Percentiles rank a stretch among this genome's conserved stretches.
Conservation (phyloP, 768 basidiomycete species). For the Amanita thiersii region DNA sequence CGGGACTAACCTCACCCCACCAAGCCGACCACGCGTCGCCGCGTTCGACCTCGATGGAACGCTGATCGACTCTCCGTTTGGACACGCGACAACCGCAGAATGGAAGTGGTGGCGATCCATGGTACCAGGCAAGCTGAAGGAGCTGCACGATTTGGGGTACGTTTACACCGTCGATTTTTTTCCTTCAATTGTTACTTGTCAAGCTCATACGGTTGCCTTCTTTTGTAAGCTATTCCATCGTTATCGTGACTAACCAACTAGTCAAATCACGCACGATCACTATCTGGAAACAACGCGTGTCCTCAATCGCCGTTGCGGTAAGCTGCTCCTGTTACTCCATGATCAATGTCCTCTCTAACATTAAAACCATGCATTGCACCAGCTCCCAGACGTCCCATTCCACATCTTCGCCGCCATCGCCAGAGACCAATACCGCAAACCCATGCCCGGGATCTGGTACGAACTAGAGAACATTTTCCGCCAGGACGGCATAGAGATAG, state of each 20-base stretch:
- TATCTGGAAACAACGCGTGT: conserved; percentile 74
- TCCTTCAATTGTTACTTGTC: not conserved
- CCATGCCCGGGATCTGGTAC: conserved; percentile 82
- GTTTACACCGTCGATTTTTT: conserved; percentile 12
- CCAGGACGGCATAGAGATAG: conserved; percentile 52
- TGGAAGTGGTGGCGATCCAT: conserved; percentile 70
- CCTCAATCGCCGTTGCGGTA: conserved; percentile 56
- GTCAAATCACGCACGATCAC: conserved; percentile 38
- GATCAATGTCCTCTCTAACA: not conserved
- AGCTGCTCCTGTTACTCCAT: conserved; percentile 14
- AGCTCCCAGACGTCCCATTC: conserved; percentile 74
- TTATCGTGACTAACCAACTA: conserved; percentile 79
- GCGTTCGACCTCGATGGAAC: conserved; percentile 88
- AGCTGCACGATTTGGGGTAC: conserved; percentile 54
- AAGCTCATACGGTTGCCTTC: not conserved
- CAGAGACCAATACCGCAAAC: conserved; percentile 75
- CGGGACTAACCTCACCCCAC: conserved; percentile 32
- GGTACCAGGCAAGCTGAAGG: conserved; percentile 57
- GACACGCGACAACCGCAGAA: conserved; percentile 24
- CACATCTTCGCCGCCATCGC: conserved; percentile 70
- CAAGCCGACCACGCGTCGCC: conserved; percentile 50
- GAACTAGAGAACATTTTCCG: conserved; percentile 58
- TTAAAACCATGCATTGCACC: conserved; percentile 5
- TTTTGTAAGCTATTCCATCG: conserved; percentile 44
- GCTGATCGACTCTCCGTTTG: conserved; percentile 50